phyloP scores from a whole-genome alignment of 192 early-diverging fungal species.

The Entomortierella beljakovae region DNA sequence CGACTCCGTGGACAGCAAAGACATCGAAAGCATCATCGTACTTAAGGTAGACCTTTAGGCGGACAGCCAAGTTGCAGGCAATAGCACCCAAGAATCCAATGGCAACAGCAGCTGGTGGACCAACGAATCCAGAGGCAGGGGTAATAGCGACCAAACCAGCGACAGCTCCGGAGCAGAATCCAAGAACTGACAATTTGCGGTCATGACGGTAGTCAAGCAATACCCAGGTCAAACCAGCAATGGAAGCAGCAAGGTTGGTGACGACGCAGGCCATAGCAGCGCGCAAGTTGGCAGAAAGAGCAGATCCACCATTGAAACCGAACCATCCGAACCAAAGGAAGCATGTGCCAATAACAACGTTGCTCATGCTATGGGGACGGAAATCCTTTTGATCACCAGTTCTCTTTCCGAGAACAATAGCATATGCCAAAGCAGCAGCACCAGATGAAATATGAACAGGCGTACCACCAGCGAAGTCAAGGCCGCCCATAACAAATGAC shows the following conservation, averaged over 20 bases:
- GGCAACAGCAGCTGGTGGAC: conserved; percentile 82
- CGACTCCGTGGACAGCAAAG: conserved; percentile 90
- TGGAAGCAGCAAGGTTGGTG: conserved; percentile 87
- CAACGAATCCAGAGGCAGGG: conserved; percentile 90
- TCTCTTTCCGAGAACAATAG: conserved; percentile 87
- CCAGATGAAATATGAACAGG: conserved; percentile 95
- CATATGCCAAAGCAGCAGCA: conserved; percentile 89
- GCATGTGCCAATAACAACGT: conserved; percentile 90
- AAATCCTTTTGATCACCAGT: conserved; percentile 77
- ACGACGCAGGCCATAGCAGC: conserved; percentile 88
- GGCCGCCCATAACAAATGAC: conserved; percentile 81
- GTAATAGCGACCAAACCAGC: conserved; percentile 95
- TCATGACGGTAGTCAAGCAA: conserved; percentile 82
- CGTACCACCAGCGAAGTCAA: conserved; percentile 98
- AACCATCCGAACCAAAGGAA: conserved; percentile 98
- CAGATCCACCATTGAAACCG: conserved; percentile 95
- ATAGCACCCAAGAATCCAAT: conserved; percentile 82
- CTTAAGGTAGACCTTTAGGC: conserved; percentile 85
- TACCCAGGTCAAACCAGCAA: conserved; percentile 89
- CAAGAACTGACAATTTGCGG: conserved; percentile 87
- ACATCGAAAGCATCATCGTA: conserved; percentile 96
- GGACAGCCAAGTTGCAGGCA: conserved; percentile 83
- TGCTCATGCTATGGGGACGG: conserved; percentile 91
- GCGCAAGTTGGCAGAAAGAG: conserved; percentile 81
- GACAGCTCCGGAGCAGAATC: conserved; percentile 95